phyloP scores from a whole-genome alignment of 2,329 filamentous ascomycete genomes.

The Paraconiothyrium brasiliense region DNA sequence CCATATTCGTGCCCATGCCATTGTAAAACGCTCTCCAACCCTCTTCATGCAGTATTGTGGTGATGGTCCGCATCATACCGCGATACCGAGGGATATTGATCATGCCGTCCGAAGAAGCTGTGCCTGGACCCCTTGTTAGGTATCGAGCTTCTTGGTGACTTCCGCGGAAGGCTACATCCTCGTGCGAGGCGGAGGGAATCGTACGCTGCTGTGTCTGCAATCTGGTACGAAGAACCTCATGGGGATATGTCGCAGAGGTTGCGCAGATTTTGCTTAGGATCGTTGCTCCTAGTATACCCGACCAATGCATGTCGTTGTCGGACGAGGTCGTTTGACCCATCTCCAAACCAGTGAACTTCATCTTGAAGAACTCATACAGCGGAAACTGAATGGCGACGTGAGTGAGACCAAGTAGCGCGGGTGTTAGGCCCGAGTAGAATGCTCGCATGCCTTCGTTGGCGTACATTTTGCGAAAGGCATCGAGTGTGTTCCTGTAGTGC shows the following conservation, averaged over 20 bases:
- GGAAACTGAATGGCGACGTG: slow-evolving; percentile 98
- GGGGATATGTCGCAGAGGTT: slow-evolving; percentile 94
- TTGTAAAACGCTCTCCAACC: slow-evolving; percentile 98
- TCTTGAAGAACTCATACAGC: slow-evolving; percentile 92
- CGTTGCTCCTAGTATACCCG: slow-evolving; percentile 86
- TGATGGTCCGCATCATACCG: slow-evolving; percentile 82
- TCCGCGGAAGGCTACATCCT: slow-evolving; percentile 61
- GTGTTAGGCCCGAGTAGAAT: slow-evolving; percentile 95
- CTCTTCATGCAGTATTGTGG: slow-evolving; percentile 87
- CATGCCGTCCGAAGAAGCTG: slow-evolving; percentile 66
- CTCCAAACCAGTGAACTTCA: slow-evolving; percentile 84
- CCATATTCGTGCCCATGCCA: slow-evolving; percentile 96
- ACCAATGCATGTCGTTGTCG: slow-evolving; percentile 74
- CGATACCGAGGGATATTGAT: slow-evolving; percentile 68
- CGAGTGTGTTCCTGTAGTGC: slow-evolving; percentile 89
- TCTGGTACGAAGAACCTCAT: slow-evolving; percentile 93
- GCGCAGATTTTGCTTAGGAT: slow-evolving; percentile 94
- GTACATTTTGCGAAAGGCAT: slow-evolving; percentile 97
- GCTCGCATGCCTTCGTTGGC: slow-evolving; percentile 84
- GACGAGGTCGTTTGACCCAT: slow-evolving; percentile 76
- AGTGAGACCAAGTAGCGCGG: slow-evolving; percentile 87
- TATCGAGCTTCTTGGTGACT: slow-evolving; percentile 46
- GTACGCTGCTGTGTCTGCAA: slow-evolving; percentile 91
- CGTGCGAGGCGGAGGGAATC: slow-evolving; percentile 55
- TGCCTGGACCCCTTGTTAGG: slow-evolving; percentile 55